phyloP scores from a whole-genome alignment of 2,329 filamentous ascomycete species.

The Phialophora tarda region DNA sequence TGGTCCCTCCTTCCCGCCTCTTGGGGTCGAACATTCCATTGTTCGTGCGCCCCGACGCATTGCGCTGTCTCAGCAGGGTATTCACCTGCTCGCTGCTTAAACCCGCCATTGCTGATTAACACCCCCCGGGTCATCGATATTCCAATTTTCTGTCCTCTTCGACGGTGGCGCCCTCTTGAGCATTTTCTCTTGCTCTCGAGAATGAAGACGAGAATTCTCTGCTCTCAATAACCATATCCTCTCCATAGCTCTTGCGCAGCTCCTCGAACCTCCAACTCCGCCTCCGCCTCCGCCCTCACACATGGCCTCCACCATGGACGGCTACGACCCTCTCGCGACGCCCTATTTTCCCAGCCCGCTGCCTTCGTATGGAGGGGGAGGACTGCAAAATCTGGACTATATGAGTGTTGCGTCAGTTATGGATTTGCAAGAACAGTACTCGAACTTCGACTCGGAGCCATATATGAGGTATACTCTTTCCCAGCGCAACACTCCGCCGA shows the following conservation, averaged over 20 bases:
- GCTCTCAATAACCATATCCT: constrained; percentile 15
- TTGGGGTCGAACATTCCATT: constrained; percentile 3
- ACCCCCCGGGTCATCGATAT: constrained; percentile 23
- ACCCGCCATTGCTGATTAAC: constrained; percentile 27
- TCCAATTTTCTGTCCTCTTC: constrained; percentile 21
- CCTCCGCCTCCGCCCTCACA: constrained; percentile 11
- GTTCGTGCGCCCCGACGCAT: neutral
- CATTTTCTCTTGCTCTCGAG: constrained; percentile 25
- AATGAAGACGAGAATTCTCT: constrained; percentile 22
- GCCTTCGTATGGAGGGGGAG: constrained; percentile 52
- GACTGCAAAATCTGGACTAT: constrained; percentile 56
- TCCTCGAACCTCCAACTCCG: constrained; percentile 16
- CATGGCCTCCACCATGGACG: constrained; percentile 53
- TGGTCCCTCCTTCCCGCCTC: constrained; percentile 10
- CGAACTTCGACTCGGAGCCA: constrained; percentile 65
- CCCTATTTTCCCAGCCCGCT: constrained; percentile 66
- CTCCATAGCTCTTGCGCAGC: constrained; percentile 18
- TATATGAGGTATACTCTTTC: constrained; percentile 60
- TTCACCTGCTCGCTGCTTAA: constrained; percentile 20
- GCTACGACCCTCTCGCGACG: constrained; percentile 67
- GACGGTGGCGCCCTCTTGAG: constrained; percentile 27
- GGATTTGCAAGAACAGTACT: constrained; percentile 63
- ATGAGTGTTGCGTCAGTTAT: constrained; percentile 58
- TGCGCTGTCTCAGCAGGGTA: constrained; percentile 1
- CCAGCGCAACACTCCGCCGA: neutral